Evolutionary conservation across 805 yeast genomes (phyloP).

Genomic region (Metschnikowia lunata): DNA sequence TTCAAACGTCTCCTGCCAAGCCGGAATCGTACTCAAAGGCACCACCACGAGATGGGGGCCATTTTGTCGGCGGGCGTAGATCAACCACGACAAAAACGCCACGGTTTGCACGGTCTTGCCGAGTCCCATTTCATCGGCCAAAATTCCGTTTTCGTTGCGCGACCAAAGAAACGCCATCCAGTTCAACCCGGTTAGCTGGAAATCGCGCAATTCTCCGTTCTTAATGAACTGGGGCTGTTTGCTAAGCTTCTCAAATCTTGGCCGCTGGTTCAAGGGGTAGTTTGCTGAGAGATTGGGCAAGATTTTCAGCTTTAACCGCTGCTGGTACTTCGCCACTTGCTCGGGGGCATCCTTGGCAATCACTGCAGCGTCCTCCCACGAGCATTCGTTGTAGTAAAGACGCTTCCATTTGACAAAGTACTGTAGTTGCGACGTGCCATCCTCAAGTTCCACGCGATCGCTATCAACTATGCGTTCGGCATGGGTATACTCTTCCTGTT

Average conservation of each 20-base stretch:
- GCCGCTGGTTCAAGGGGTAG: slow-evolving; percentile 67
- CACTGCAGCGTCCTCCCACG: slow-evolving; percentile 92
- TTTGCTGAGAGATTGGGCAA: slow-evolving; percentile 76
- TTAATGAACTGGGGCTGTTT: slow-evolving; percentile 87
- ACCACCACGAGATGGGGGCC: slow-evolving; percentile 98
- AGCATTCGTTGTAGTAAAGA: slow-evolving; percentile 88
- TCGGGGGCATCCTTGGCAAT: slow-evolving; percentile 81
- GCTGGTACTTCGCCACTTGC: slow-evolving; percentile 79
- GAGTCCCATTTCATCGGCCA: slow-evolving; percentile 98
- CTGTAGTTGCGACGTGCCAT: slow-evolving; percentile 63
- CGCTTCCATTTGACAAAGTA: slow-evolving; percentile 94
- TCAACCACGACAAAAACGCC: slow-evolving; percentile 88
- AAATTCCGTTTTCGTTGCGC: slow-evolving; percentile 91
- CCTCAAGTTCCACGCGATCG: slow-evolving; percentile 63
- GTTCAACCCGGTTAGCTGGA: slow-evolving; percentile 95
- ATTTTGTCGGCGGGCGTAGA: slow-evolving; percentile 91
- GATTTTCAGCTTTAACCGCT: slow-evolving; percentile 75
- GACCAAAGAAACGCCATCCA: slow-evolving; percentile 99
- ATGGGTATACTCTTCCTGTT: slow-evolving; percentile 72
- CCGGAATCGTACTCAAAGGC: slow-evolving; percentile 92
- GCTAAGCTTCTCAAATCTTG: slow-evolving; percentile 80
- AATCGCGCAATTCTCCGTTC: slow-evolving; percentile 89
- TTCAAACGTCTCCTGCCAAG: slow-evolving; percentile 99
- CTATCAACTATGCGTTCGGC: slow-evolving; percentile 90
- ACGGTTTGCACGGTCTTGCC: slow-evolving; percentile 98